Evolutionary conservation across 2,329 filamentous ascomycete genomes (phyloP).

Genomic region (Phyllosticta citribraziliensis): DNA sequence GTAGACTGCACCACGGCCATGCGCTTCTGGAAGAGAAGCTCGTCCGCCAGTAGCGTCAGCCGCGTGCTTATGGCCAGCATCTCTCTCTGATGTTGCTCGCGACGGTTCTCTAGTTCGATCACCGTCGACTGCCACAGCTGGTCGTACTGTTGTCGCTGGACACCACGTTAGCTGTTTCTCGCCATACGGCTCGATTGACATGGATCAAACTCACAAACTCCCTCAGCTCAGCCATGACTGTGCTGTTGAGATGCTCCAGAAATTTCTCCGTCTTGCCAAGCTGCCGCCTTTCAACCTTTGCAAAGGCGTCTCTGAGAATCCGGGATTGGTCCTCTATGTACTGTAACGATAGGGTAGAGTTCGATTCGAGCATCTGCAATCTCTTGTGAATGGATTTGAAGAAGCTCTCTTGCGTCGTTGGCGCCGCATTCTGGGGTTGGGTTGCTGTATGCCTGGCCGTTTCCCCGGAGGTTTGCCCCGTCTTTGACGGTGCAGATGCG

Average conservation of each 20-base stretch:
- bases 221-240: conserved; percentile 64
- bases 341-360: conserved; percentile 82
- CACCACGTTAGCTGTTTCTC: conserved; percentile 7
- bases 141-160: conserved; percentile 69
- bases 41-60: conserved; percentile 84
- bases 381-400: conserved; percentile 96
- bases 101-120: conserved; percentile 79
- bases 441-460: not conserved
- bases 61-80: conserved; percentile 71
- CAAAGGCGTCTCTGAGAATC: conserved; percentile 78
- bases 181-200: not conserved
- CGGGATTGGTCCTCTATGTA: conserved; percentile 96
- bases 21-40: conserved; percentile 72
- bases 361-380: conserved; percentile 80
- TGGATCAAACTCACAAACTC: conserved; percentile 39
- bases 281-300: conserved; percentile 79
- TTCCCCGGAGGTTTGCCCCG: not conserved
- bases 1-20: conserved; percentile 90
- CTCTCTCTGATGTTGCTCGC: conserved; percentile 73
- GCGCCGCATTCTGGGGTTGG: conserved; percentile 41
- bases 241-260: conserved; percentile 74
- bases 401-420: conserved; percentile 92
- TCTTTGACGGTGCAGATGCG: conserved; percentile 8
- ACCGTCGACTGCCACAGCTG: conserved; percentile 95
- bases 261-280: conserved; percentile 74